Base-by-base conservation (phyloP, 108 stramenopile genomes). In the Licmophora abbreviata region DNA sequence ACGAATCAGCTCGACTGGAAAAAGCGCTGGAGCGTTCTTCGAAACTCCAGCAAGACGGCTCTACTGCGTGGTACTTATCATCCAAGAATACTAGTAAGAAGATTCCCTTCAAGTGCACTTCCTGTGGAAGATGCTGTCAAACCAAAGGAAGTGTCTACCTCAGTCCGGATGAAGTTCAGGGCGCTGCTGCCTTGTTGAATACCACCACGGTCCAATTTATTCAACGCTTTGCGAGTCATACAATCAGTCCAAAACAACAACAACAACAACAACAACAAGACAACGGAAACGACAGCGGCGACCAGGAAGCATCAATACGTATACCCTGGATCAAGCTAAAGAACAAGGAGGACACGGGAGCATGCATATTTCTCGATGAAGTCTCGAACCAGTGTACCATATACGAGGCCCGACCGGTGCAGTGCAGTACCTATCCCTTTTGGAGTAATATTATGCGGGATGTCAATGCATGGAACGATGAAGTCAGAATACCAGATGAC, bases 391-490 rank as follows among this genome's bases (percentile, higher is more conserved):
- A 53, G 51, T 80, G 78, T 49, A 45, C 40, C 18, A 80, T 80
- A 23, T 80, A 80, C 56, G 74, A 69, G 1, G 68, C 56, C 9
- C 48, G 78, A 9, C 78, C 78, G 1, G 31, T 66, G 11, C 78
- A 80, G 35, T 80, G 78, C 44, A 38, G 20, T 6, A 80, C 78
- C 23, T 80, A 80, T 69, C 78, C 78, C 5, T 80, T 80, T 49
- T 80, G 78, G 78, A 64, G 74, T 29, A 69, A 57, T 32, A 40
- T 80, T 21, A 24, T 80, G 48, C 55, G 23, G 31, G 56, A 54
- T 25, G 21, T 42, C 43, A 45, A 51, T 1, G 59, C 48, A 32
- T 80, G 78, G 78, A 42, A 66, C 35, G 64, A 54, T 1, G 78
- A 80, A 48, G 48, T 67, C 23, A 59, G 73, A 20, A 3, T 55